Percentiles rank a stretch among this genome's conserved stretches.
phyloP scores from a whole-genome alignment of 2,329 filamentous ascomycete species.

The Colletotrichum falcatum region DNA sequence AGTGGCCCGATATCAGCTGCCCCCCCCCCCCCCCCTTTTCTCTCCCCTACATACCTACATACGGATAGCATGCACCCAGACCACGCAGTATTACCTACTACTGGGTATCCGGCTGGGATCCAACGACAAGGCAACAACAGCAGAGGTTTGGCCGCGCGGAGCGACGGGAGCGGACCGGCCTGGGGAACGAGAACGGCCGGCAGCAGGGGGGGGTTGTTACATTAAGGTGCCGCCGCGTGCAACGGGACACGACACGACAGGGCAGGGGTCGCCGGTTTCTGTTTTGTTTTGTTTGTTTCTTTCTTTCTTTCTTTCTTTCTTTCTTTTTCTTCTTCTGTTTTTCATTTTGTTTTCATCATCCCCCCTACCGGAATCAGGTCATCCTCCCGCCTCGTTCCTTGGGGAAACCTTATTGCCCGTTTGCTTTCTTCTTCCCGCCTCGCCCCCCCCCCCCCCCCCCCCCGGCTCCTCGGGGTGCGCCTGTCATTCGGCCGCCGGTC shows the following conservation, averaged over 20 bases:
- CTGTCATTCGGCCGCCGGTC: background rate
- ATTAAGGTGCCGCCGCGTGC: constrained; percentile 21
- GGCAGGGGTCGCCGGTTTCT: constrained; percentile 4
- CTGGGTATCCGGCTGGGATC: too few species aligned
- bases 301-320: too few species aligned
- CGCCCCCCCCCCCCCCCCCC: too few species aligned
- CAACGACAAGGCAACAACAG: too few species aligned
- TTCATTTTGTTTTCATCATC: too few species aligned
- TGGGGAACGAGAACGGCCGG: constrained; percentile 32
- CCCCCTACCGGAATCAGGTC: background rate
- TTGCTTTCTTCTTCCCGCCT: constrained; percentile 1
- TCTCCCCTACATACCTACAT: too few species aligned
- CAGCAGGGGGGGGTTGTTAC: constrained; percentile 15
- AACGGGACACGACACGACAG: too few species aligned
- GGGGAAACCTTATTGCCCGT: constrained; percentile 8
- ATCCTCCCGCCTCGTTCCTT: background rate
- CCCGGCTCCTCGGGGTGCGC: background rate
- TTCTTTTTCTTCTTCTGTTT: background rate
- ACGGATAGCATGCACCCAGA: too few species aligned
- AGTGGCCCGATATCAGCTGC: background rate
- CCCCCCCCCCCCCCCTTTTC: too few species aligned
- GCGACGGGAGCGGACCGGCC: constrained; percentile 32
- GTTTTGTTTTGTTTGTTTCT: background rate
- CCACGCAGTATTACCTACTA: too few species aligned
- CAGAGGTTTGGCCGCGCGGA: constrained; percentile 25